Evolutionary conservation across 2,329 filamentous ascomycete species (phyloP).

Genomic region (Periglandula ipomoeae): DNA sequence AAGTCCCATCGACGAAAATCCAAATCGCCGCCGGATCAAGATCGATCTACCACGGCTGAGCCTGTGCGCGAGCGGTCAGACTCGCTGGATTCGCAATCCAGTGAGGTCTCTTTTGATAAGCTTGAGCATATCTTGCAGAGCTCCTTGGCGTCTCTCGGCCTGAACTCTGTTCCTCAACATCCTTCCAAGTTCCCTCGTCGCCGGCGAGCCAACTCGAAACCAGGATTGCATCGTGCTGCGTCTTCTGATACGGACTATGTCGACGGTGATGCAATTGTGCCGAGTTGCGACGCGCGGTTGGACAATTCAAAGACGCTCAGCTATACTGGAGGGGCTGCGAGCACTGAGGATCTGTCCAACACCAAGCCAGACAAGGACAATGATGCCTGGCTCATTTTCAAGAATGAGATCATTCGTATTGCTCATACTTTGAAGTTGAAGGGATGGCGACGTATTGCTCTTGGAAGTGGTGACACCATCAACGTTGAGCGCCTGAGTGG

Average conservation of each 20-base stretch:
- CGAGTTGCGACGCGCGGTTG: slow-evolving; percentile 71
- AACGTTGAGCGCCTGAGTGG: slow-evolving; percentile 73
- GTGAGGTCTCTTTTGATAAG: slow-evolving; percentile 65
- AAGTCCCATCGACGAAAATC: slow-evolving; percentile 32
- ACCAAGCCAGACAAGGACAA: slow-evolving; percentile 54
- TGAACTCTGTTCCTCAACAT: slow-evolving; percentile 35
- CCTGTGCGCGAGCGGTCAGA: slow-evolving; percentile 29
- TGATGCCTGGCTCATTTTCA: slow-evolving; percentile 78
- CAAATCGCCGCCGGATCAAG: slow-evolving; percentile 24
- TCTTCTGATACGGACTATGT: slow-evolving; percentile 81
- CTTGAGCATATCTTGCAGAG: slow-evolving; percentile 73
- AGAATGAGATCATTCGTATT: slow-evolving; percentile 82
- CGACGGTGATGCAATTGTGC: slow-evolving; percentile 75
- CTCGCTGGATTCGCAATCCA: slow-evolving; percentile 58
- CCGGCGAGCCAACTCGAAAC: slow-evolving; percentile 25
- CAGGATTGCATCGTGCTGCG: slow-evolving; percentile 35
- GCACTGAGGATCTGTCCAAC: slow-evolving; percentile 33
- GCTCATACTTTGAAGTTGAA: slow-evolving; percentile 83
- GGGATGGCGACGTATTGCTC: slow-evolving; percentile 77
- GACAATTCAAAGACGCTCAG: slow-evolving; percentile 86
- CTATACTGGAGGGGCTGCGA: slow-evolving; percentile 47
- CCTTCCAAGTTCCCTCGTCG: slow-evolving; percentile 33
- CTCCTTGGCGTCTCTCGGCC: slow-evolving; percentile 46
- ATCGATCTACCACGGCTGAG: slow-evolving; percentile 10
- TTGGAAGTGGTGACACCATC: slow-evolving; percentile 60